Evolutionary conservation across 164 flowering plant genomes (phyloP).

Genomic region (Cinnamomum chago): DNA sequence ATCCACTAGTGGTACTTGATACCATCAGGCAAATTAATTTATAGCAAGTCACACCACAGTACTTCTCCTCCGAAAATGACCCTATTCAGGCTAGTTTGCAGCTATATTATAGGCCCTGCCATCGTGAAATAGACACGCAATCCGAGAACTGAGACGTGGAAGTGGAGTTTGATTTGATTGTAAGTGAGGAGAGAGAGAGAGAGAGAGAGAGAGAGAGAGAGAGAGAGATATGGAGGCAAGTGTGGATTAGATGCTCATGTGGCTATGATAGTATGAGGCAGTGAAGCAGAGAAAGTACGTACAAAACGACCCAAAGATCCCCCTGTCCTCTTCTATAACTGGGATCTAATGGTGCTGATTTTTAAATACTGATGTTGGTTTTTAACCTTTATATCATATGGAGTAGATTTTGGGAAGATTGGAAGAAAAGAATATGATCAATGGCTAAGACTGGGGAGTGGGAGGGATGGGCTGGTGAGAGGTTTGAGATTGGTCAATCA

Average conservation of each 20-base stretch:
- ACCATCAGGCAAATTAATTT: background rate
- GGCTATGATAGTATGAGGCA: background rate
- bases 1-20: background rate
- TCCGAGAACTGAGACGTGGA: conserved; percentile 1
- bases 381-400: background rate
- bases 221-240: background rate
- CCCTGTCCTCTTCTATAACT: background rate
- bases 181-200: background rate
- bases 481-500: too few species aligned
- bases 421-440: too few species aligned
- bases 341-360: conserved; percentile 2
- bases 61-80: background rate
- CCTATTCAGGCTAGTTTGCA: background rate
- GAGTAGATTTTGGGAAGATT: background rate
- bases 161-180: background rate
- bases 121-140: background rate
- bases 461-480: too few species aligned
- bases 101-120: background rate
- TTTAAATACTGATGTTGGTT: background rate
- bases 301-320: background rate
- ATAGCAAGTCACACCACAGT: background rate
- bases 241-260: conserved; percentile 2
- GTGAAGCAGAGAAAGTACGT: conserved; percentile 4
- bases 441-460: too few species aligned
- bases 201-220: background rate